These are phyloP conservation scores for Eucalyptus pauciflora DNA, from an alignment of 345 rosid genomes.

Conservation along the genomic window DNA sequence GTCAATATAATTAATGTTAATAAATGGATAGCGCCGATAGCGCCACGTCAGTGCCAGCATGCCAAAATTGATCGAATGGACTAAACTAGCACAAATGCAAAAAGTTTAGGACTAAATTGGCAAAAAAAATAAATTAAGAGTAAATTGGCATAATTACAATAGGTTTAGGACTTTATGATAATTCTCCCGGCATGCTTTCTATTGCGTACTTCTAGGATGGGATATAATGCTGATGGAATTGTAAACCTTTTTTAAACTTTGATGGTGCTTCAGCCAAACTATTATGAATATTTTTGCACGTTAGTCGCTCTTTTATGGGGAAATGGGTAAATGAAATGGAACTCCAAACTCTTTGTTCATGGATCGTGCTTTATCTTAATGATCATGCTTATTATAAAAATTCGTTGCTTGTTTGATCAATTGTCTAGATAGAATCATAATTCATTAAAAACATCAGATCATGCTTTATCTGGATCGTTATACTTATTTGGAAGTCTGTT, in stretches of 20 bases:
- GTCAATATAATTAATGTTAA: neutral
- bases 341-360: neutral
- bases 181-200: neutral
- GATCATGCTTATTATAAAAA: neutral
- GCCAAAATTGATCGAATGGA: too few relatives aligned
- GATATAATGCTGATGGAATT: neutral
- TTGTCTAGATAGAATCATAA: neutral
- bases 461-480: neutral
- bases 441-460: neutral
- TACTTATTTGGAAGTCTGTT: neutral
- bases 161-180: too few relatives aligned
- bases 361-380: neutral
- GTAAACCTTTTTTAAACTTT: neutral
- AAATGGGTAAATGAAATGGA: neutral
- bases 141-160: too few relatives aligned
- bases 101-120: too few relatives aligned
- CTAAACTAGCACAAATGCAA: accelerated
- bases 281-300: neutral
- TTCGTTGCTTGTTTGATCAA: neutral
- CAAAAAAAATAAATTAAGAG: accelerated
- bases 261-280: neutral
- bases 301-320: neutral
- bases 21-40: too few relatives aligned
- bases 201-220: neutral
- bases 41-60: accelerated